phyloP scores from a whole-genome alignment of 148 eudicot genomes.

The Cornus kousa region DNA sequence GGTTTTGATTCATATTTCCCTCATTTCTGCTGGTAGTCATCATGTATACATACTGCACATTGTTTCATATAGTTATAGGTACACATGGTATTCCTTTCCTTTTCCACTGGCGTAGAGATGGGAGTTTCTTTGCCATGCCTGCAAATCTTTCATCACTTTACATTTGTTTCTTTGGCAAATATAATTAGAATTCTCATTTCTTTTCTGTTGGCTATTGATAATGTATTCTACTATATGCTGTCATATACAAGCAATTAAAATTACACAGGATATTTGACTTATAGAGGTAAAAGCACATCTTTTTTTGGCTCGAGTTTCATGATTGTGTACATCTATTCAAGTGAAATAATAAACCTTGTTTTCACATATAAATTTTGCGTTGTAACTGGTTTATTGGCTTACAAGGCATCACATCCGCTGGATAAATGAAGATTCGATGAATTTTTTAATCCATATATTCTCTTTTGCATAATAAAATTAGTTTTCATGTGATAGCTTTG shows the following conservation, averaged over 20 bases:
- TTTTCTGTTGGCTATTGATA: not conserved
- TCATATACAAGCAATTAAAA: too few relatives aligned
- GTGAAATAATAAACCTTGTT: not conserved
- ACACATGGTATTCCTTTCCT: not conserved
- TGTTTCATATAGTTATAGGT: not conserved
- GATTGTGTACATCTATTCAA: not conserved
- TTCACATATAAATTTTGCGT: not conserved
- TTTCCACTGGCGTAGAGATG: too few relatives aligned
- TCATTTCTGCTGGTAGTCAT: not conserved
- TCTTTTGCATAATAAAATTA: not conserved
- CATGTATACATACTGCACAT: not conserved
- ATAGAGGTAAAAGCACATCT: too few relatives aligned
- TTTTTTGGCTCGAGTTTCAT: not conserved
- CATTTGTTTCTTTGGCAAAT: not conserved
- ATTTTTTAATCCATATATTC: too few relatives aligned
- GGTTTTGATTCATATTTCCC: not conserved
- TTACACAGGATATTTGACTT: too few relatives aligned
- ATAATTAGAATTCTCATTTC: too few relatives aligned
- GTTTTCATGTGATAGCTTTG: not conserved
- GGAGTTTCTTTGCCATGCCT: not conserved
- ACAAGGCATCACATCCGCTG: not conserved
- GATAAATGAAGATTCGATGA: not conserved
- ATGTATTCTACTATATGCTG: too few relatives aligned
- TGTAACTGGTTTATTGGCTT: not conserved
- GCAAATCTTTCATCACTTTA: not conserved